Conservation (phyloP, 2,329 filamentous ascomycete species). For the Nothophoma quercina region DNA sequence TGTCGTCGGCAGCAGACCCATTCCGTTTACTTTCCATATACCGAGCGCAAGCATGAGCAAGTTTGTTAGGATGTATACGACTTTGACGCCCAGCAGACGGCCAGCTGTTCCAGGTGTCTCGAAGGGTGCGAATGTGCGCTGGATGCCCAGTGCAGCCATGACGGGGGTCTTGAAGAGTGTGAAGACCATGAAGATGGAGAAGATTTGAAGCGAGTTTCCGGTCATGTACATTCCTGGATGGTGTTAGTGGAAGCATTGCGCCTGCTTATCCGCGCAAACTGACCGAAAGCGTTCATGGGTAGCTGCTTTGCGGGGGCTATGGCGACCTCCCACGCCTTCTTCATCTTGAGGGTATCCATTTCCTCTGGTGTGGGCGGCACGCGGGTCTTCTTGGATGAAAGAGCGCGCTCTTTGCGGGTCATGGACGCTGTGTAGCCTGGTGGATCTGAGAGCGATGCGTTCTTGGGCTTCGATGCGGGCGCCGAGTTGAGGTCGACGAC, state of each 20-base stretch:
- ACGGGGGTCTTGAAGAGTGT: slow-evolving; percentile 99
- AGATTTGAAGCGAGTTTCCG: slow-evolving; percentile 96
- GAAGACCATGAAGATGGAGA: slow-evolving; percentile 99
- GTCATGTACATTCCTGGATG: slow-evolving; percentile 91
- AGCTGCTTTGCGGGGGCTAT: slow-evolving; percentile 91
- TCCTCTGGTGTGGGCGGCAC: slow-evolving; percentile 79
- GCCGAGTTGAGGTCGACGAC: slow-evolving; percentile 79
- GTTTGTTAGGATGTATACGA: slow-evolving; percentile 88
- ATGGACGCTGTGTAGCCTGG: slow-evolving; percentile 74
- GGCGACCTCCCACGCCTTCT: slow-evolving; percentile 98
- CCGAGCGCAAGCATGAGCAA: slow-evolving; percentile 82
- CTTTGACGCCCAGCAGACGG: slow-evolving; percentile 82
- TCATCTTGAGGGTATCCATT: slow-evolving; percentile 94
- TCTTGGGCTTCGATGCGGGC: slow-evolving; percentile 71
- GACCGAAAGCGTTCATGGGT: slow-evolving; percentile 96
- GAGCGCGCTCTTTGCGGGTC: slow-evolving; percentile 51
- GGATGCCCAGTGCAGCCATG: slow-evolving; percentile 80
- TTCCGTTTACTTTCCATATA: slow-evolving; percentile 94
- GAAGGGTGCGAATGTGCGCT: slow-evolving; percentile 88
- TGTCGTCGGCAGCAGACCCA: slow-evolving; percentile 96
- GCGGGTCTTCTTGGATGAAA: slow-evolving; percentile 57
- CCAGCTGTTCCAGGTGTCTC: slow-evolving; percentile 79
- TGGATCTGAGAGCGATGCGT: slow-evolving; percentile 77
- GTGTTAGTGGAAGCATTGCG: neutral
- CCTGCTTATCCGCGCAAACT: slow-evolving; percentile 3